Evolutionary conservation across 202 grass and related monocot genomes (phyloP).

Genomic region (Bolboschoenoplectus hybrid): DNA sequence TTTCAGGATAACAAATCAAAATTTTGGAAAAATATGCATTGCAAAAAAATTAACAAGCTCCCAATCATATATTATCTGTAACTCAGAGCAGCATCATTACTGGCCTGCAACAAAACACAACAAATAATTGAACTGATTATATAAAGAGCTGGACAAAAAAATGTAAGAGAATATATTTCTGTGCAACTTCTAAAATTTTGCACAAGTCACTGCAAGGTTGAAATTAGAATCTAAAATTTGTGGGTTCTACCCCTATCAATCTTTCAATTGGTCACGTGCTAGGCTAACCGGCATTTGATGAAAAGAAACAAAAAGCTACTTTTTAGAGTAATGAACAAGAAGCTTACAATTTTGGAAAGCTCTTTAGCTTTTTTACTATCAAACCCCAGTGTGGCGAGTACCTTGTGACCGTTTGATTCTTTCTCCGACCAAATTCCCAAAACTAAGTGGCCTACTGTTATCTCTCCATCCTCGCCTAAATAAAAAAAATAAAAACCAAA

Average conservation of each 20-base stretch:
- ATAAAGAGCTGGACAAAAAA: constrained; percentile 32
- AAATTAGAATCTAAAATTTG: constrained; percentile 1
- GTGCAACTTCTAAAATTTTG: neutral
- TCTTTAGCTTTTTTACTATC: constrained; percentile 75
- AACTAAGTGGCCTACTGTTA: constrained; percentile 78
- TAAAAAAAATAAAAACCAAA: constrained; percentile 40
- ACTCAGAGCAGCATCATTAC: constrained; percentile 51
- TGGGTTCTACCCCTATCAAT: neutral
- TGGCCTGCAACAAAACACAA: constrained; percentile 52
- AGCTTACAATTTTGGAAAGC: constrained; percentile 63
- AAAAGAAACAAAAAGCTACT: constrained; percentile 23
- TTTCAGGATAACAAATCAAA: constrained; percentile 1
- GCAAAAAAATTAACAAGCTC: constrained; percentile 5
- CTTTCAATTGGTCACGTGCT: neutral
- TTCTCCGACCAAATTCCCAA: constrained; percentile 90
- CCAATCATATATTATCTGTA: constrained; percentile 58
- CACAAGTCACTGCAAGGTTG: constrained; percentile 6
- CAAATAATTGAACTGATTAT: constrained; percentile 33
- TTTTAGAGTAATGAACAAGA: neutral
- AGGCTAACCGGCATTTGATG: neutral
- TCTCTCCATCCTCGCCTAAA: constrained; percentile 71
- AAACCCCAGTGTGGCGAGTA: constrained; percentile 77
- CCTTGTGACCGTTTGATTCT: constrained; percentile 82
- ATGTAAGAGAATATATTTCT: constrained; percentile 24
- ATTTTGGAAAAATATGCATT: neutral